These are phyloP conservation scores for Xylariaceae sp. DNA, from an alignment of 2,329 filamentous ascomycete genomes.

Conservation along the genomic window DNA sequence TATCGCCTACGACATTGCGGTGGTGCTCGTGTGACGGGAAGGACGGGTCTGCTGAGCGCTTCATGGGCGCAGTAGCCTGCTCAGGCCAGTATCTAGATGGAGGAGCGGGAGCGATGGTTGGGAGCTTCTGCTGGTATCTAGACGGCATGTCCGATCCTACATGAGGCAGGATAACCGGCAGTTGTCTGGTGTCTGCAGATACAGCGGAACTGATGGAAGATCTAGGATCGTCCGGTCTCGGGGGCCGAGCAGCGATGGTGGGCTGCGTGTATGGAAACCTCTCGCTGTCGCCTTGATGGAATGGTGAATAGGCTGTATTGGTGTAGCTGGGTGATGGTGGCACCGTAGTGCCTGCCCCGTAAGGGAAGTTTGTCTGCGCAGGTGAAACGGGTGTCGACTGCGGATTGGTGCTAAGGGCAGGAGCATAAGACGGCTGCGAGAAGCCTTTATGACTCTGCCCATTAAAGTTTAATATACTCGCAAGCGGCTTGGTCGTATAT, in stretches of 20 bases:
- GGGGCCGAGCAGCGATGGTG: conserved; percentile 19
- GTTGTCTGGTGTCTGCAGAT: conserved; percentile 13
- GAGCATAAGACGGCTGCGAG: conserved; percentile 26
- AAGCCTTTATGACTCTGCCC: conserved; percentile 19
- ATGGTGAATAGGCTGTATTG: conserved; percentile 18
- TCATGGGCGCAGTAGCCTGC: conserved; percentile 10
- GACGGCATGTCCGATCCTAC: conserved; percentile 9
- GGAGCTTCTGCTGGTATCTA: no score
- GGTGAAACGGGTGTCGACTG: conserved; percentile 30
- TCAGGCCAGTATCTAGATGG: no score
- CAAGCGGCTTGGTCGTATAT: conserved; percentile 21
- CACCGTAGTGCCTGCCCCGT: conserved; percentile 7
- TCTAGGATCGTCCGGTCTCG: conserved; percentile 15
- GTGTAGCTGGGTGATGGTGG: conserved; percentile 14
- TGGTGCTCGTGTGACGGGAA: conserved; percentile 21
- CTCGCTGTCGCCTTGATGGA: conserved; percentile 22
- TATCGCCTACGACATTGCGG: conserved; percentile 23
- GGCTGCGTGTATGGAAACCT: conserved; percentile 22
- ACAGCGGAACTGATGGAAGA: conserved; percentile 24
- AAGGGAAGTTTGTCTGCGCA: conserved; percentile 25
- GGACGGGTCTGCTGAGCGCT: conserved; percentile 25
- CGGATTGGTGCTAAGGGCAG: conserved; percentile 19
- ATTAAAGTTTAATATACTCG: conserved; percentile 25
- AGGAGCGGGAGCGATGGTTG: no score
- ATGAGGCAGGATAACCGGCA: no score